A percentile compares a stretch with the other conserved stretches of the same genome.
Conservation (phyloP, 2,329 filamentous ascomycete genomes). For the Chrysoporthe deuterocubensis region DNA sequence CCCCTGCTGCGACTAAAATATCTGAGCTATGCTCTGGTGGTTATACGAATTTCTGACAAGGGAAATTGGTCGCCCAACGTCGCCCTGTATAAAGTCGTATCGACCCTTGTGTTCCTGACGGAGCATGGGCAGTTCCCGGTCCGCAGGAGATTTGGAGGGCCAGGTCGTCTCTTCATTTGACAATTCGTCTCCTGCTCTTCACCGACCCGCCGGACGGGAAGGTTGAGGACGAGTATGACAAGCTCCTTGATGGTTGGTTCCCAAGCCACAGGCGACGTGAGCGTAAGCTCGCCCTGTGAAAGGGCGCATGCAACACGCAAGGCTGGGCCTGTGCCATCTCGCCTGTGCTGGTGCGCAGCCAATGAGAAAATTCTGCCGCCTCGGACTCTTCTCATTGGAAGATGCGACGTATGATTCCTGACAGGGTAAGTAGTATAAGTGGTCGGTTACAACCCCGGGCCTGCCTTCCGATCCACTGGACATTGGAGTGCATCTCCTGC, state of each 20-base stretch:
- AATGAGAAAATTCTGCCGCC: conserved; percentile 30
- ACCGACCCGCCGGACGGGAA: conserved; percentile 1
- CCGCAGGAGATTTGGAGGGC: conserved; percentile 32
- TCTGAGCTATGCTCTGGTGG: background rate
- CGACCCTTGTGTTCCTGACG: background rate
- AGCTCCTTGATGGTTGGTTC: conserved; percentile 31
- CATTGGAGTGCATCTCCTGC: too few species aligned
- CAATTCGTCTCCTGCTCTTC: conserved; percentile 28
- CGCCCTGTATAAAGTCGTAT: background rate
- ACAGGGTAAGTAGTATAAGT: background rate
- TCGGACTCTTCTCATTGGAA: conserved; percentile 31
- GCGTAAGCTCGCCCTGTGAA: conserved; percentile 27
- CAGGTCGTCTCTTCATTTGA: conserved; percentile 37
- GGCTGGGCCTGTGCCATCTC: conserved; percentile 27
- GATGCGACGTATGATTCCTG: conserved; percentile 15
- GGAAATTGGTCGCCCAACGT: background rate
- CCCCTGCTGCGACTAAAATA: background rate
- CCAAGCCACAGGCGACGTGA: conserved; percentile 24
- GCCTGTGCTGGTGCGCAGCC: conserved; percentile 26
- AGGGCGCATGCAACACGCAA: conserved; percentile 23
- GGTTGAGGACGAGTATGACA: conserved; percentile 6
- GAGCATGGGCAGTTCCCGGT: conserved; percentile 1
- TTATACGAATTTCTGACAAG: background rate
- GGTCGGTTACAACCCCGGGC: background rate
- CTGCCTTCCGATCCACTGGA: too few species aligned